Percentiles rank a stretch among this genome's conserved stretches.
Evolutionary conservation across 2,329 filamentous ascomycete species (phyloP).

Genomic region (Cladosporium sp.): DNA sequence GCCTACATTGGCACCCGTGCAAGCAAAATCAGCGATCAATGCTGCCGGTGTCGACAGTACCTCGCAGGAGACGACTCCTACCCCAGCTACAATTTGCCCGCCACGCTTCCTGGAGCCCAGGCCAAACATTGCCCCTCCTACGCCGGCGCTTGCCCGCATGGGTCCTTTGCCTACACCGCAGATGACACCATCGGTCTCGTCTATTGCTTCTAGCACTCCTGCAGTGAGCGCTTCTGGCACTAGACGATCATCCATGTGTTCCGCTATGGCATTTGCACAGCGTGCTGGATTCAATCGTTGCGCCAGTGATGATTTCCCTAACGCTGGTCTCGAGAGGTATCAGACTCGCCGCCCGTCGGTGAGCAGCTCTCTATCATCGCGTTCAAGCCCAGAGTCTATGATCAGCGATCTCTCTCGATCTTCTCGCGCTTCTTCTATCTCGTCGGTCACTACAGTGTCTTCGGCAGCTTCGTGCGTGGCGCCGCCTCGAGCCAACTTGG

Average conservation of each 20-base stretch:
- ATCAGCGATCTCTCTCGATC: slow-evolving; percentile 56
- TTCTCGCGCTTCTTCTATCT: slow-evolving; percentile 53
- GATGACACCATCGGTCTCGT: slow-evolving; percentile 51
- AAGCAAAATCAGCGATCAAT: not conserved
- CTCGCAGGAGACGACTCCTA: slow-evolving; percentile 39
- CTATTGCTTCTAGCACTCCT: slow-evolving; percentile 53
- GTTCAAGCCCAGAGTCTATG: slow-evolving; percentile 59
- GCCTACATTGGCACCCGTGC: not conserved
- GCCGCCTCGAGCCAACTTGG: slow-evolving; percentile 46
- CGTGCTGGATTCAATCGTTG: slow-evolving; percentile 53
- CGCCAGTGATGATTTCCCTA: slow-evolving; percentile 47
- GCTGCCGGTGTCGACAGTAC: slow-evolving; percentile 1
- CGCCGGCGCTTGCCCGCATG: slow-evolving; percentile 53
- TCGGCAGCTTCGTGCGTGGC: slow-evolving; percentile 43
- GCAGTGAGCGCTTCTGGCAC: slow-evolving; percentile 53
- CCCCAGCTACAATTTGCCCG: slow-evolving; percentile 33
- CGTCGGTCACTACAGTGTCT: slow-evolving; percentile 47
- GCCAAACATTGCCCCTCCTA: slow-evolving; percentile 45
- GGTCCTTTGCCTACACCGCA: slow-evolving; percentile 58
- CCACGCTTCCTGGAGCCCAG: slow-evolving; percentile 51
- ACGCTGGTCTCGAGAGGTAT: slow-evolving; percentile 16
- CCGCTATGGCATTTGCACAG: slow-evolving; percentile 56
- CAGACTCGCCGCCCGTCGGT: slow-evolving; percentile 41
- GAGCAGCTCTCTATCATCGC: slow-evolving; percentile 51
- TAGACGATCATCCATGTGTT: slow-evolving; percentile 54